Evolutionary conservation across 2,329 filamentous ascomycete species (phyloP).

Genomic region (Diaporthe australafricana): DNA sequence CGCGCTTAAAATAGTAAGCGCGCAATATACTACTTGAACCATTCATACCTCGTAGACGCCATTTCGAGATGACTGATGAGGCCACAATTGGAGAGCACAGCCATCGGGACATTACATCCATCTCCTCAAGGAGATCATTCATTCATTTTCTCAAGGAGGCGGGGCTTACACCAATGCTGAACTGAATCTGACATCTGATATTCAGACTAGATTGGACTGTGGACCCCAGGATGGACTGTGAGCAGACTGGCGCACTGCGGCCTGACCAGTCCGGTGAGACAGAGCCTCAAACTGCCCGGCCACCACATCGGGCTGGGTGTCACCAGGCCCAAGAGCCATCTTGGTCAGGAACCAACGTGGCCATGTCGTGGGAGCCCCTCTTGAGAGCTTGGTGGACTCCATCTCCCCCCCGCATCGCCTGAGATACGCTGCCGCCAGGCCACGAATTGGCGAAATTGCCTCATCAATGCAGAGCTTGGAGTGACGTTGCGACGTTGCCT

Average conservation of each 20-base stretch:
- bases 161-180: not conserved
- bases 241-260: slow-evolving; percentile 9
- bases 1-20: slow-evolving; percentile 31
- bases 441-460: slow-evolving; percentile 17
- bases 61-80: not conserved
- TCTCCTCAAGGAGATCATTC: not conserved
- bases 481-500: slow-evolving; percentile 19
- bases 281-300: slow-evolving; percentile 34
- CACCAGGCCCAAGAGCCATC: slow-evolving; percentile 8
- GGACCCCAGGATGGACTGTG: slow-evolving; percentile 3
- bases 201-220: no score
- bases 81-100: not conserved
- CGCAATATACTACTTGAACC: not conserved
- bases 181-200: not conserved
- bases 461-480: slow-evolving; percentile 24
- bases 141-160: not conserved
- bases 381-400: not conserved
- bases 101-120: not conserved
- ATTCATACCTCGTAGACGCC: slow-evolving; percentile 4
- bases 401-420: slow-evolving; percentile 2
- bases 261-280: slow-evolving; percentile 27
- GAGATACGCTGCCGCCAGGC: slow-evolving; percentile 25
- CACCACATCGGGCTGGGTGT: slow-evolving; percentile 7
- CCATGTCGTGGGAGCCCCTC: not conserved
- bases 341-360: not conserved